Evolutionary conservation across 1,284 basidiomycete species (phyloP).

Genomic region (Cutaneotrichosporon dermatis): DNA sequence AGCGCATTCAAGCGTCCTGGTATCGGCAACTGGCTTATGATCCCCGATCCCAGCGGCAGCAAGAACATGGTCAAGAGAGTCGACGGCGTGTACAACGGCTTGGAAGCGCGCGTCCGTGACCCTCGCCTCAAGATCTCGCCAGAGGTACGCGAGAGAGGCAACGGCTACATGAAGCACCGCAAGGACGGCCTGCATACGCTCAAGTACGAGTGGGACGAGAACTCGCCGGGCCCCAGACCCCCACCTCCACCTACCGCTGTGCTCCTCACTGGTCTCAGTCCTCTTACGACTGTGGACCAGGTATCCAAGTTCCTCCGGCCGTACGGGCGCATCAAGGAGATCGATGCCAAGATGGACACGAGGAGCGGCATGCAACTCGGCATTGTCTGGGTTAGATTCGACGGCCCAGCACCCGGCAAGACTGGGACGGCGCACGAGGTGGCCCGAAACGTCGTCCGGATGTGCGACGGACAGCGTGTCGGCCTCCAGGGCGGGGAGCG

Average conservation of each 20-base stretch:
- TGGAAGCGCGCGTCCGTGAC: constrained; percentile 30
- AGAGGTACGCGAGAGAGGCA: constrained; percentile 26
- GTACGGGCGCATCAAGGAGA: constrained; percentile 65
- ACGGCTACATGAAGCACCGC: constrained; percentile 34
- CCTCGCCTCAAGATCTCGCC: constrained; percentile 28
- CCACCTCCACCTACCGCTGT: constrained; percentile 61
- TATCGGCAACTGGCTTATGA: constrained; percentile 28
- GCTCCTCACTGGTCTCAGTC: constrained; percentile 67
- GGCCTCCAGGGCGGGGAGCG: constrained; percentile 35
- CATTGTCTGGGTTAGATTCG: constrained; percentile 71
- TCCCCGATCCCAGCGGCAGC: constrained; percentile 17
- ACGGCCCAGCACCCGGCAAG: constrained; percentile 29
- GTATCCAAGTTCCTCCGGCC: constrained; percentile 65
- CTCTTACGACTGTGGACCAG: constrained; percentile 62
- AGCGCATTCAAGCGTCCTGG: constrained; percentile 27
- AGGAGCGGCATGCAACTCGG: constrained; percentile 77
- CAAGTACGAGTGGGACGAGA: constrained; percentile 60
- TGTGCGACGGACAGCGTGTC: constrained; percentile 48
- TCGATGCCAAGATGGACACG: constrained; percentile 76
- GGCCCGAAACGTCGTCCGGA: constrained; percentile 41
- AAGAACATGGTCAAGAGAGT: constrained; percentile 34
- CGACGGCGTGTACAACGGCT: constrained; percentile 35
- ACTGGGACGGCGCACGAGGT: constrained; percentile 42
- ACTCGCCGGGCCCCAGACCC: constrained; percentile 71
- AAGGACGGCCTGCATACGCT: constrained; percentile 25